Evolutionary conservation across 2,329 filamentous ascomycete genomes (phyloP), one percentile per base, ranked within the genome.

Genomic region (Cercospora sp.): DNA sequence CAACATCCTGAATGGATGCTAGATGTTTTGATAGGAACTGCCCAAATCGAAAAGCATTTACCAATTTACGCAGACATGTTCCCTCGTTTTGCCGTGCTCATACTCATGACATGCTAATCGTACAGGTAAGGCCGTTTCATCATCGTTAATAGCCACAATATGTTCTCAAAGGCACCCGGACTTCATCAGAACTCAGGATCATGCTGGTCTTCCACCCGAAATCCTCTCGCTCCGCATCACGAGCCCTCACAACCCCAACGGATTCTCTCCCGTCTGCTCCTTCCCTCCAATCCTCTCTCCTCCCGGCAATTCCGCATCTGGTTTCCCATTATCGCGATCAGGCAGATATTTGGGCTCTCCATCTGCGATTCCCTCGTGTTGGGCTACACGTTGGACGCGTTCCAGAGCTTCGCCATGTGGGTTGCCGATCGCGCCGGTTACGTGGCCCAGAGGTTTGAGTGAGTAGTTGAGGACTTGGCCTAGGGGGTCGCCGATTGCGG

Each of bases 1-100:
- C 48, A 68, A 63, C 51, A 80, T 92, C 89, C 77, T 93, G 75
- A 81, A 82, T 70, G 88, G 86, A 12, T 92, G 90, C 79, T 90
- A 76, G 71, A 63, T 51, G 16, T 16, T 16, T 42, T 9, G 36
- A 42, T 42, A n/a, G 36, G 16, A 42, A n/a, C 13, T 8, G 36
- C 36, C 2, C 36, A 2, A 42, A 42, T 42, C 5, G 36, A 39
- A 39, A 39, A 39, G 33, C 5, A 39, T 39, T 7, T 7, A 2
- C 33, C 33, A 39, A 39, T 39, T 39, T 7, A n/a, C 33, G 5
- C 33, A 39, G 5, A 39, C n/a, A 13, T n/a, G 33, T n/a, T 7
- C 5, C 2, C 6, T 16, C 5, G 1, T 33, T 39, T 16, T n/a
- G 3, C 33, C 13, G 5, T 39, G 33, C 33, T 39, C 3, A 39